phyloP scores from a whole-genome alignment of 805 yeast species.

The Candida verbasci region DNA sequence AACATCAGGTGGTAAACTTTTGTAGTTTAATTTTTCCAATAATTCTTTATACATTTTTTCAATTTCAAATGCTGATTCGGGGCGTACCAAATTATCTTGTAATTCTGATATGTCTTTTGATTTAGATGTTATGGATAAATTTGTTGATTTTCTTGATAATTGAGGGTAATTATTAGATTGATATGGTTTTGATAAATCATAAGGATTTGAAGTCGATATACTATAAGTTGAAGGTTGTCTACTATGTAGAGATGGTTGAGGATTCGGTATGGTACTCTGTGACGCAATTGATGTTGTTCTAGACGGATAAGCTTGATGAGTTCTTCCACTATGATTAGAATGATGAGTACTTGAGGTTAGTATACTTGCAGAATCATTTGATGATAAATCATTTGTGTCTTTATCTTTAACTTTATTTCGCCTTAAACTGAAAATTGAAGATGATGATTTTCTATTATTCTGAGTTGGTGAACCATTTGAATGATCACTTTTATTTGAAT shows the following conservation, averaged over 20 bases:
- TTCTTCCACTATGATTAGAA: constrained; percentile 9
- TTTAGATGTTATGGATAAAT: constrained; percentile 21
- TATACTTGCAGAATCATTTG: constrained; percentile 29
- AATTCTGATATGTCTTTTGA: constrained; percentile 16
- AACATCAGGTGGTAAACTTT: constrained; percentile 64
- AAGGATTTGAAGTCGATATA: constrained; percentile 20
- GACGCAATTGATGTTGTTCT: constrained; percentile 9
- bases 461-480: constrained; percentile 2
- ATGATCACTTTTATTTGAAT: background rate
- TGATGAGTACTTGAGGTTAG: constrained; percentile 18
- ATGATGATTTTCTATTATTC: constrained; percentile 25
- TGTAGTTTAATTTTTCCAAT: constrained; percentile 80
- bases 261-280: constrained; percentile 11
- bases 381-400: constrained; percentile 18
- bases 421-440: constrained; percentile 34
- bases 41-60: constrained; percentile 73
- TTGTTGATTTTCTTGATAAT: constrained; percentile 19
- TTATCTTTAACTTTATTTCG: constrained; percentile 16
- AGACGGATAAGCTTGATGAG: background rate
- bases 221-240: constrained; percentile 39
- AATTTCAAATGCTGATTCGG: constrained; percentile 59
- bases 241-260: constrained; percentile 29
- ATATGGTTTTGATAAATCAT: constrained; percentile 7
- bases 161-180: background rate
- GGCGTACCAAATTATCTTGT: constrained; percentile 52